Conservation (phyloP, 768 basidiomycete genomes). For the Amanita rimosa region DNA sequence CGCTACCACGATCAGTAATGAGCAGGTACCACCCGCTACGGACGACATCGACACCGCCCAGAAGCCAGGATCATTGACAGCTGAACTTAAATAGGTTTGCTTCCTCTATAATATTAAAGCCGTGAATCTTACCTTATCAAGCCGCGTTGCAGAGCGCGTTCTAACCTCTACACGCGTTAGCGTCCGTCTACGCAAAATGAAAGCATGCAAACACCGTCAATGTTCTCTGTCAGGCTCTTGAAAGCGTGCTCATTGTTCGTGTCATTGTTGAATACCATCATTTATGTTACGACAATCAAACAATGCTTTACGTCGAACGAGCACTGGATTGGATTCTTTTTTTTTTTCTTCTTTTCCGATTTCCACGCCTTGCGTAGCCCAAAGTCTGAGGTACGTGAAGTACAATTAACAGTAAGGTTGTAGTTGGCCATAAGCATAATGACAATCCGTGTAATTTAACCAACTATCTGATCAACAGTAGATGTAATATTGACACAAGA, state of each 20-base stretch:
- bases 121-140: neutral
- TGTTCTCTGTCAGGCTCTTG: neutral
- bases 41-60: neutral
- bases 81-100: neutral
- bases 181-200: neutral
- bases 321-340: neutral
- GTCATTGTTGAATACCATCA: neutral
- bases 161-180: neutral
- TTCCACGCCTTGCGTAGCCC: no score
- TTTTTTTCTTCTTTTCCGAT: no score
- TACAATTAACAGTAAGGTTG: conserved; percentile 11
- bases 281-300: neutral
- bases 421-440: neutral
- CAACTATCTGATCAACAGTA: neutral
- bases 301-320: neutral
- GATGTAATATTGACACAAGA: neutral
- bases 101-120: neutral
- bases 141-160: neutral
- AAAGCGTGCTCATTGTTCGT: neutral
- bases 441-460: conserved; percentile 1
- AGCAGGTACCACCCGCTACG: conserved; percentile 2
- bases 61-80: neutral
- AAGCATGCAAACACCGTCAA: neutral
- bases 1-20: conserved; percentile 8
- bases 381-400: neutral